These are phyloP conservation scores for Zelonia costaricensis DNA, from an alignment of 208 protist species.

Conservation along the genomic window DNA sequence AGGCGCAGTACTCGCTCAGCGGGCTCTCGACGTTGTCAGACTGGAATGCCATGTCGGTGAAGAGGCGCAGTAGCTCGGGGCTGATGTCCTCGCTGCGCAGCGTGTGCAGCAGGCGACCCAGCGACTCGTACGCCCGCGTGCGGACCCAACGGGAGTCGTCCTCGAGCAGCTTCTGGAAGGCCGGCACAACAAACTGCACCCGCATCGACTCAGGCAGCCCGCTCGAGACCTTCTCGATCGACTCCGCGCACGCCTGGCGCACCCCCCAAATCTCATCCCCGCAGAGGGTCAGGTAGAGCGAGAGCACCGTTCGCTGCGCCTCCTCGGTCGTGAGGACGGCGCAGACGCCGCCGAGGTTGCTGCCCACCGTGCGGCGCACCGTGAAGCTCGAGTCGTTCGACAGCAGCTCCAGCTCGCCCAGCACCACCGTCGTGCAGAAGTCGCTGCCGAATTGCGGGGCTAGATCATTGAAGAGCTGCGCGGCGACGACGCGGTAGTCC, in stretches of 20 bases:
- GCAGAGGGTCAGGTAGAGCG: conserved; percentile 89
- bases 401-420: conserved; percentile 84
- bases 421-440: conserved; percentile 65
- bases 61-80: conserved; percentile 82
- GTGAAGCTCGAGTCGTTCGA: conserved; percentile 90
- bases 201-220: conserved; percentile 64
- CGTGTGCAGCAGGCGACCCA: conserved; percentile 93
- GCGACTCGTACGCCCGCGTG: conserved; percentile 84
- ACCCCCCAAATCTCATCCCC: conserved; percentile 97
- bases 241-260: conserved; percentile 93
- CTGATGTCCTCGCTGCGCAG: conserved; percentile 84
- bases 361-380: conserved; percentile 87
- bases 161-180: conserved; percentile 73
- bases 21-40: conserved; percentile 88
- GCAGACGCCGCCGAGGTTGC: conserved; percentile 80
- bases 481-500: conserved; percentile 94
- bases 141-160: conserved; percentile 94
- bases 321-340: conserved; percentile 51
- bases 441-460: conserved; percentile 75
- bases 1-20: conserved; percentile 93
- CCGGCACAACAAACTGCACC: conserved; percentile 60
- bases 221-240: conserved; percentile 70
- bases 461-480: conserved; percentile 89
- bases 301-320: conserved; percentile 68
- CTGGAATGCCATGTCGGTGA: conserved; percentile 93